Percentiles rank a stretch among this genome's conserved stretches.
These are phyloP conservation scores for Amaranthus palmeri DNA, from an alignment of 148 eudicot species.

Conservation along the genomic window DNA sequence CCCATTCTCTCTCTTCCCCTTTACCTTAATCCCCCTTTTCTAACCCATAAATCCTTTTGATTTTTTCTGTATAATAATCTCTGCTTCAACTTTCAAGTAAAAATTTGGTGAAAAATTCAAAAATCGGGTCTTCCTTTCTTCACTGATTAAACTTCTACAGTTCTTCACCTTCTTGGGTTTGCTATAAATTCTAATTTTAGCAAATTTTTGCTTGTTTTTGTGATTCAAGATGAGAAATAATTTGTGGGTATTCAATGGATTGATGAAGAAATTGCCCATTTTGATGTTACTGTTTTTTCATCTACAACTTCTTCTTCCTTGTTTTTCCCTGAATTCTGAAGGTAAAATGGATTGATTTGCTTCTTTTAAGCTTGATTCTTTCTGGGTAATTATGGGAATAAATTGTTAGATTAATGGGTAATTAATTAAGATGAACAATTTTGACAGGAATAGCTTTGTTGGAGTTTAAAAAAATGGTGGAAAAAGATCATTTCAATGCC, in stretches of 20 bases:
- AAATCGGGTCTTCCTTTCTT: not conserved
- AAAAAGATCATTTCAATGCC: conserved; percentile 56
- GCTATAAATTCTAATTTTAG: not conserved
- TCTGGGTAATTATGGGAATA: not conserved
- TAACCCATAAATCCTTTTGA: not conserved
- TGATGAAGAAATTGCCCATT: not conserved
- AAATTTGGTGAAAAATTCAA: not conserved
- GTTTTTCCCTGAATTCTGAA: conserved; percentile 28
- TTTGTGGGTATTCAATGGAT: conserved; percentile 1
- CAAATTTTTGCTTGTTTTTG: not conserved
- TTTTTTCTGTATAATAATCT: not conserved
- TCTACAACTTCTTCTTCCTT: conserved; percentile 10
- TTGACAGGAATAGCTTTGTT: conserved; percentile 54
- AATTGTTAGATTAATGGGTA: not conserved
- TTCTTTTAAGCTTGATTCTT: not conserved
- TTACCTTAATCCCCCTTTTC: not conserved
- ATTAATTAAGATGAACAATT: not conserved
- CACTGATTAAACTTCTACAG: not conserved
- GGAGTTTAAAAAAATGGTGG: conserved; percentile 50
- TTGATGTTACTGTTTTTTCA: conserved; percentile 5
- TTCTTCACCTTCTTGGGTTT: not conserved
- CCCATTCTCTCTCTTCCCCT: not conserved
- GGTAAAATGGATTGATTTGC: conserved; percentile 2
- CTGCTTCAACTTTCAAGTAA: not conserved
- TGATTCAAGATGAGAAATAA: conserved; percentile 6